These are phyloP conservation scores for Diaporthe citri DNA, from an alignment of 2,329 filamentous ascomycete genomes.

Conservation along the genomic window DNA sequence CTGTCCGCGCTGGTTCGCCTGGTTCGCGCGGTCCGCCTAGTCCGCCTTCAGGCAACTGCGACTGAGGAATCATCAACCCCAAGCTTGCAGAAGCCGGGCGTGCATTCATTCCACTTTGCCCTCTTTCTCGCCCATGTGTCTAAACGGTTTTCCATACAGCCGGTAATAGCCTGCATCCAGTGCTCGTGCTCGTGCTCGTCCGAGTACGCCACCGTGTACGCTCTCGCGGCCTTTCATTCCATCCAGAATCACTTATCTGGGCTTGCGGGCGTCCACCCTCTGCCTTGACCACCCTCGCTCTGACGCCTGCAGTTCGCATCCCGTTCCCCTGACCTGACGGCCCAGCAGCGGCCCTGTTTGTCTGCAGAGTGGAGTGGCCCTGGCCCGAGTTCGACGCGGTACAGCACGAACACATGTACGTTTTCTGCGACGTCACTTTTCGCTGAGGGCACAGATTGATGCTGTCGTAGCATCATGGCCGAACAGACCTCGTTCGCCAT, in stretches of 20 bases:
- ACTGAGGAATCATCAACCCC: background rate
- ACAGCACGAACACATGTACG: constrained; percentile 7
- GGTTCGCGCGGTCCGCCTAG: constrained; percentile 5
- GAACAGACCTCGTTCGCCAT: constrained; percentile 8
- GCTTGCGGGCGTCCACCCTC: constrained; percentile 8
- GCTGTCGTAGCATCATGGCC: constrained; percentile 33
- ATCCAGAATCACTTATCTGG: constrained; percentile 8
- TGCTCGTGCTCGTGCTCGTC: background rate
- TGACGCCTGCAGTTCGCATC: constrained; percentile 20
- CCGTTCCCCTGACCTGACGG: background rate
- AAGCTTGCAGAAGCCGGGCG: background rate
- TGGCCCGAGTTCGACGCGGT: background rate
- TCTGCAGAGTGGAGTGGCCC: background rate
- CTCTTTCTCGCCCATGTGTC: background rate
- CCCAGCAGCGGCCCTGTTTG: background rate
- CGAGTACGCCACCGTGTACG: constrained; percentile 9
- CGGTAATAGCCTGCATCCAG: constrained; percentile 14
- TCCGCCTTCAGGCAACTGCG: constrained; percentile 17
- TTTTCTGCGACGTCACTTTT: background rate
- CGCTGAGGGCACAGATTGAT: background rate
- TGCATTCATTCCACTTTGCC: background rate
- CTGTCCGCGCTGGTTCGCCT: constrained; percentile 9
- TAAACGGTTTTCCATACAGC: constrained; percentile 8
- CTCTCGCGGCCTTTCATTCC: constrained; percentile 2
- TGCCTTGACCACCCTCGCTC: background rate